These are phyloP conservation scores for Leccinum truebloodii DNA, from an alignment of 768 basidiomycete species.

Conservation along the genomic window DNA sequence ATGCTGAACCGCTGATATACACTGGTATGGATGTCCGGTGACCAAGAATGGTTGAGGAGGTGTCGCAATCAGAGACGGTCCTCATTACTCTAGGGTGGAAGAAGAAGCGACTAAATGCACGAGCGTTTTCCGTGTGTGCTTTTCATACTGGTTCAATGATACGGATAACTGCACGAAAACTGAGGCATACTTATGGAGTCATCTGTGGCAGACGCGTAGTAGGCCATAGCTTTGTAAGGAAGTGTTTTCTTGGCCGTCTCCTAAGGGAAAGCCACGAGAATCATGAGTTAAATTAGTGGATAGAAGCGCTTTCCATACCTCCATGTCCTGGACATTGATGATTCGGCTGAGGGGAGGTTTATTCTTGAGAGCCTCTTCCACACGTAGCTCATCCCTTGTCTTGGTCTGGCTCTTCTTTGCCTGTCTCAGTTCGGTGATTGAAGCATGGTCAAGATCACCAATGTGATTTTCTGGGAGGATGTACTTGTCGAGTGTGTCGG, in stretches of 20 bases:
- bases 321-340: slow-evolving; percentile 78
- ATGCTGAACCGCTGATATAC: slow-evolving; percentile 81
- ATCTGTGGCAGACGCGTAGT: slow-evolving; percentile 85
- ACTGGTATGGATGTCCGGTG: slow-evolving; percentile 73
- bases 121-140: slow-evolving; percentile 71
- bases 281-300: neutral
- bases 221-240: slow-evolving; percentile 73
- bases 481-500: slow-evolving; percentile 73
- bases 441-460: slow-evolving; percentile 56
- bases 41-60: slow-evolving; percentile 76
- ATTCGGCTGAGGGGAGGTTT: slow-evolving; percentile 71
- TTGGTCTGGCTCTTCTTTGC: slow-evolving; percentile 45
- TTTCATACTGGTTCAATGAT: slow-evolving; percentile 15
- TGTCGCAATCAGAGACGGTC: slow-evolving; percentile 60
- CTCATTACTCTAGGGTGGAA: slow-evolving; percentile 84
- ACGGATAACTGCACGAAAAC: slow-evolving; percentile 10
- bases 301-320: slow-evolving; percentile 44
- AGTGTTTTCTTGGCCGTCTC: slow-evolving; percentile 71
- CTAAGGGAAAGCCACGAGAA: slow-evolving; percentile 34
- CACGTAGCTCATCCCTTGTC: slow-evolving; percentile 70
- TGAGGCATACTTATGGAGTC: slow-evolving; percentile 69
- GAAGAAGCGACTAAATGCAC: slow-evolving; percentile 81
- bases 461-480: slow-evolving; percentile 71
- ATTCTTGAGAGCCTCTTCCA: slow-evolving; percentile 57
- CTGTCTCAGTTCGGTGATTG: slow-evolving; percentile 39